Conservation (phyloP, 768 basidiomycete species). For the Pisolithus sp. region DNA sequence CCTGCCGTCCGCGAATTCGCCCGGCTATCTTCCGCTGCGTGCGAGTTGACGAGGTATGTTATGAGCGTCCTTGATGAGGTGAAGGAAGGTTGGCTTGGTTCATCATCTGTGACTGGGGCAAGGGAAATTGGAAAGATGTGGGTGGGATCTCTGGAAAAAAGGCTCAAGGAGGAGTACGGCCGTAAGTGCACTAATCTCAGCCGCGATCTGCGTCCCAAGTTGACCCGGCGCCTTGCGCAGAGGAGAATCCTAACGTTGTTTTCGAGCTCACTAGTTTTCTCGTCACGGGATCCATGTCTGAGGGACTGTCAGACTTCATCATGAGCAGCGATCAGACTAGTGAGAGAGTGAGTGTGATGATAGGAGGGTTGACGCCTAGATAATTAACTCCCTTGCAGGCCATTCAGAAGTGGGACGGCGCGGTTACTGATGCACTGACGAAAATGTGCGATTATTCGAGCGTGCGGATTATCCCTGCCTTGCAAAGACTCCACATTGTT, state of each 20-base stretch:
- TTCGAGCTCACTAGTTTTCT: slow-evolving; percentile 68
- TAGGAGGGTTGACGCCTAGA: slow-evolving; percentile 5
- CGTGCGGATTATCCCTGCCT: slow-evolving; percentile 63
- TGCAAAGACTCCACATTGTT: slow-evolving; percentile 70
- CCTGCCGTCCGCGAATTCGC: slow-evolving; percentile 63
- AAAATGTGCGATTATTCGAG: slow-evolving; percentile 72
- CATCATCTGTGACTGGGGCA: slow-evolving; percentile 58
- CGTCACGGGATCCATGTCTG: slow-evolving; percentile 65
- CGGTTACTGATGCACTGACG: slow-evolving; percentile 60
- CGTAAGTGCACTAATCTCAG: slow-evolving; percentile 37
- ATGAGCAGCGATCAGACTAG: slow-evolving; percentile 76
- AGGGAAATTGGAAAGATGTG: slow-evolving; percentile 69
- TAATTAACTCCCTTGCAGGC: slow-evolving; percentile 41
- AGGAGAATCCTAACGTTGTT: slow-evolving; percentile 54
- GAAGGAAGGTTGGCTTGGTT: slow-evolving; percentile 67
- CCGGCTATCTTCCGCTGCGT: slow-evolving; percentile 57
- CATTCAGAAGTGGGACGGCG: slow-evolving; percentile 77
- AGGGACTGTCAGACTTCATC: slow-evolving; percentile 66
- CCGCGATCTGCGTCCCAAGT: slow-evolving; percentile 1
- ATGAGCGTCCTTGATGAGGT: slow-evolving; percentile 70
- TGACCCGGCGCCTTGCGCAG: slow-evolving; percentile 30
- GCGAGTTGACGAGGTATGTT: slow-evolving; percentile 67
- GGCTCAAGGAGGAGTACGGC: slow-evolving; percentile 60
- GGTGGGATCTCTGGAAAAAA: slow-evolving; percentile 57
- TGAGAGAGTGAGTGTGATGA: slow-evolving; percentile 53